These are phyloP conservation scores for Petasospora fabianii DNA, from an alignment of 1,139 yeast genomes.

Conservation along the genomic window DNA sequence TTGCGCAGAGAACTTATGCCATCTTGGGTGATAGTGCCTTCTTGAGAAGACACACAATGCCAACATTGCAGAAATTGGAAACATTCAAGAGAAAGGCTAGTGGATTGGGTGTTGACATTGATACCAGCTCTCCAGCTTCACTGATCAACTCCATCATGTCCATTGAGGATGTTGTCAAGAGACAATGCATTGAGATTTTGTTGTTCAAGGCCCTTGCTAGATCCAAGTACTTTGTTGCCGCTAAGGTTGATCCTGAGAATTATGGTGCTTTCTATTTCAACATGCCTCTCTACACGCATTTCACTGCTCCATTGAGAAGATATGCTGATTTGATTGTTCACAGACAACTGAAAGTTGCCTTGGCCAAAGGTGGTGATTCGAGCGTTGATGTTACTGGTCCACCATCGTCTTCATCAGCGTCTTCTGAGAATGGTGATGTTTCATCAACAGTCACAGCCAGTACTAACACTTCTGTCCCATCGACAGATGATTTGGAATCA, in stretches of 20 bases:
- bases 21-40: constrained; percentile 77
- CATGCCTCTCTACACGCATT: constrained; percentile 85
- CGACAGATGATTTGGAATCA: constrained; percentile 53
- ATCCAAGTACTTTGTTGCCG: constrained; percentile 86
- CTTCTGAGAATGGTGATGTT: constrained; percentile 7
- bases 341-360: constrained; percentile 74
- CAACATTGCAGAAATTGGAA: constrained; percentile 79
- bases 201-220: constrained; percentile 79
- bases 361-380: constrained; percentile 35
- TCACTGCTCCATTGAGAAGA: constrained; percentile 87
- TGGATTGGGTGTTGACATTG: constrained; percentile 64
- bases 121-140: constrained; percentile 70
- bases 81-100: constrained; percentile 69
- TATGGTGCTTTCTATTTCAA: constrained; percentile 79
- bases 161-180: constrained; percentile 58
- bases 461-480: constrained; percentile 22
- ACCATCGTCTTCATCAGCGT: constrained; percentile 9
- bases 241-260: constrained; percentile 77
- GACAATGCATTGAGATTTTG: constrained; percentile 76
- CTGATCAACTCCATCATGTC: constrained; percentile 67
- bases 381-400: constrained; percentile 22
- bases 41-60: constrained; percentile 83
- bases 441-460: not conserved
- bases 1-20: constrained; percentile 78
- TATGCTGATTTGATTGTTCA: constrained; percentile 93